Conservation (phyloP, 75 land plant genomes). For the Gnetum montanum region DNA sequence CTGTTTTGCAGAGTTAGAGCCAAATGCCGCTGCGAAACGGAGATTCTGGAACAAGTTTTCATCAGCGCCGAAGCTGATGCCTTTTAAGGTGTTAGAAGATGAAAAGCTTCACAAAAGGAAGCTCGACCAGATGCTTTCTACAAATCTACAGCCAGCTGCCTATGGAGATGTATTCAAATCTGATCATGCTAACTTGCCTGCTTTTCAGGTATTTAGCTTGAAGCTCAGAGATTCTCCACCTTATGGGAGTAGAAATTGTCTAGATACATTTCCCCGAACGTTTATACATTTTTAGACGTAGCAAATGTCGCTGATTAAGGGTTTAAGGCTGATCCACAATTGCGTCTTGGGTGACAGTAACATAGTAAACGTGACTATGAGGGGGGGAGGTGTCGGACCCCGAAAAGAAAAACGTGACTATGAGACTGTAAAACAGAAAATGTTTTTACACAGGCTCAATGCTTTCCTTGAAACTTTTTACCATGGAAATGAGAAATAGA, state of each 20-base stretch:
- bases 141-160: neutral
- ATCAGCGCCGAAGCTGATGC: neutral
- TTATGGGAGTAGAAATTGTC: neutral
- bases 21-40: neutral
- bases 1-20: neutral
- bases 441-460: too few species aligned
- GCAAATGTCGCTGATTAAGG: neutral
- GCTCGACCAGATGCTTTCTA: neutral
- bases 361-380: neutral
- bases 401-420: too few species aligned
- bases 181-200: neutral
- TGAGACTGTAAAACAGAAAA: too few species aligned
- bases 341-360: neutral
- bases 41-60: neutral
- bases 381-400: too few species aligned
- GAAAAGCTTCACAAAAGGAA: constrained; percentile 3
- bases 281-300: neutral
- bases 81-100: neutral
- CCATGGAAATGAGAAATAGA: too few species aligned
- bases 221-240: too few species aligned
- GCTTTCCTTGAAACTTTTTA: too few species aligned
- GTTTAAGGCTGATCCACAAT: neutral
- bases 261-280: neutral
- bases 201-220: constrained; percentile 7
- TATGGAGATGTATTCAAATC: constrained; percentile 3